Base-by-base conservation (phyloP, 805 yeast species). In the Candida verbasci region DNA sequence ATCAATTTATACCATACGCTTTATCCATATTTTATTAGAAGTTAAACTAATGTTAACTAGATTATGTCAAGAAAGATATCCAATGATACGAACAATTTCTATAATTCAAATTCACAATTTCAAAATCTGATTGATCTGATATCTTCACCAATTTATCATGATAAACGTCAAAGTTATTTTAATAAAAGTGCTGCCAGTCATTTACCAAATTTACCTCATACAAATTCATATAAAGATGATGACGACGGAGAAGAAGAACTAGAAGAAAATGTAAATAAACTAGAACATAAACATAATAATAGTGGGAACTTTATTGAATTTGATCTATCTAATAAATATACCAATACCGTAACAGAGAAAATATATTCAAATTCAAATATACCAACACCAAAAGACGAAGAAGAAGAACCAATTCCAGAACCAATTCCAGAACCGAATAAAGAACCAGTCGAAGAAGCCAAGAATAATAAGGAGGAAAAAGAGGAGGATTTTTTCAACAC, bases 401-500 rank as follows among this genome's bases (percentile, higher is more conserved):
- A 31, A 3, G 25, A 20, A 24, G n/a, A 17, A 3, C n/a, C n/a
- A n/a, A n/a, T n/a, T n/a, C n/a, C n/a, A n/a, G n/a, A n/a, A n/a
- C n/a, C n/a, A n/a, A n/a, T n/a, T n/a, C n/a, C n/a, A n/a, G n/a
- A n/a, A n/a, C n/a, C n/a, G n/a, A 17, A 17, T 11, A 11, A n/a
- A 6, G n/a, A n/a, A n/a, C 7, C 7, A 16, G 23, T 15, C 9
- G 17, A 6, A 9, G 24, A 20, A 14, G 27, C 5, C 6, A 22
- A 24, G n/a, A 24, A 24, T 20, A 20, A 24, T 12, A 24, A 23
- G 7, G 20, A 34, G 15, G 14, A 26, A 7, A 9, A 21, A 21
- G 55, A 48, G 3, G 66, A 61, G 26, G 66, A 62, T 37, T 65
- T 64, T 44, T 65, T 66, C 40, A 60, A 70, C 24, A 74, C 68